A percentile compares a stretch with the other conserved stretches of the same genome.
phyloP scores from a whole-genome alignment of 2,329 filamentous ascomycete genomes.

The Onygenales sp. region DNA sequence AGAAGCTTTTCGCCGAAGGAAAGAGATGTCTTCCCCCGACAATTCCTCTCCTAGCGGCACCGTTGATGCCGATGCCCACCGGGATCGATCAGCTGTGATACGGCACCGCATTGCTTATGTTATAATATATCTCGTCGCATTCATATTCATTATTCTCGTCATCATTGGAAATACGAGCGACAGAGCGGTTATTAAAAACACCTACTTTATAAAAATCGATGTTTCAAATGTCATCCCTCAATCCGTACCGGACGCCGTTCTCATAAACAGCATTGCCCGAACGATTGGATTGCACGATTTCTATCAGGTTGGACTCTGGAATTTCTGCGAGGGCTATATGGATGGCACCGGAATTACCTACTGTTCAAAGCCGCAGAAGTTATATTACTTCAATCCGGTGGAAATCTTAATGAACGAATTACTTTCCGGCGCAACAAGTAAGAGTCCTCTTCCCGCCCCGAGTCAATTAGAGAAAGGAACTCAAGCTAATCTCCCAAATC shows the following conservation, averaged over 20 bases:
- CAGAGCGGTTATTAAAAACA: constrained; percentile 52
- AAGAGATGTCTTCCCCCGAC: not conserved
- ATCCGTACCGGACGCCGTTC: constrained; percentile 57
- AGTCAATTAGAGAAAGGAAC: not conserved
- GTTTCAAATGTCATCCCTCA: constrained; percentile 71
- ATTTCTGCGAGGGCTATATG: constrained; percentile 79
- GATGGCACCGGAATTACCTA: constrained; percentile 56
- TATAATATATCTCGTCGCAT: constrained; percentile 61
- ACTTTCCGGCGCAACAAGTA: constrained; percentile 66
- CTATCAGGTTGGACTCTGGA: constrained; percentile 88
- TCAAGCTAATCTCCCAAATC: not conserved
- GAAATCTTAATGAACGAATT: constrained; percentile 71
- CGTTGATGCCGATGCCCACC: not conserved
- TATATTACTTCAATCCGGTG: constrained; percentile 91
- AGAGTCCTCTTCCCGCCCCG: constrained; percentile 19
- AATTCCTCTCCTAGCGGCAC: not conserved
- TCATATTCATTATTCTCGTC: constrained; percentile 72
- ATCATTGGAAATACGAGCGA: constrained; percentile 65
- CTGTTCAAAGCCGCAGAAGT: constrained; percentile 59
- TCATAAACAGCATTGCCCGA: constrained; percentile 81
- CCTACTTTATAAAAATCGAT: constrained; percentile 79
- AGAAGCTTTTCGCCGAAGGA: not conserved
- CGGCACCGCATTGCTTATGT: constrained; percentile 57
- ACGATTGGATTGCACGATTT: constrained; percentile 86
- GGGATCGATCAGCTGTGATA: not conserved